Evolutionary conservation across 805 yeast genomes (phyloP), one percentile per base, ranked within the genome.

Genomic region (Suhomyces kilbournensis): DNA sequence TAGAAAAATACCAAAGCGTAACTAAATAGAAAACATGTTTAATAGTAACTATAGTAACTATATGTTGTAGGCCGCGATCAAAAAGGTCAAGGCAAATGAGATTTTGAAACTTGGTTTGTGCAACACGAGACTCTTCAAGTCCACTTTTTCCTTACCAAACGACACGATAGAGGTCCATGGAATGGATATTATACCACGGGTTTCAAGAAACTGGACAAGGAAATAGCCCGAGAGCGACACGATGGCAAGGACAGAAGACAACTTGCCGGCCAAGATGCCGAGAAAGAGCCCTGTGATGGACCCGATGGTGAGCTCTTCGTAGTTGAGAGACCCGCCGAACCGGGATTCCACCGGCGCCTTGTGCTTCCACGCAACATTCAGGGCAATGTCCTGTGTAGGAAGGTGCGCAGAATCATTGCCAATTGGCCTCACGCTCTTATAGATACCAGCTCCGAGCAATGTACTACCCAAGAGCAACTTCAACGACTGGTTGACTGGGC

Each of bases 291-390:
- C 90, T 7, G 82, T 71, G 61, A 85, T 71, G 1, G 87, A 81
- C 5, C 90, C 90, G 53, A 83, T 67, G 14, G 88, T 77, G 60
- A 85, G 69, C 60, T 85, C 86, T 59, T 79, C 78, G 61, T 85
- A 85, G 66, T 82, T 80, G 56, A 84, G 67, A 51, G 70, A 72
- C 0, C 80, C 79, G n/a, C 72, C 73, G 50, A 80, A 59, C 20
- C 66, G 58, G 8, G 68, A 58, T 45, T 55, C 46, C 17, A 35
- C 42, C 12, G 48, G 48, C 43, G n/a, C 14, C 30, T 22, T 46
- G 7, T n/a, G 14, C 32, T 34, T 34, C 14, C 20, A 46, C 42
- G n/a, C 12, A 14, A 46, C 42, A 15, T 46, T 46, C 20, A 10
- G 28, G n/a, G 17, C 12, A 10, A 39, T 26, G 19, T 43, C 43